Percentiles rank a stretch among this genome's conserved stretches.
phyloP scores from a whole-genome alignment of 73 alveolate species.

The Paramecium sexaurelia region DNA sequence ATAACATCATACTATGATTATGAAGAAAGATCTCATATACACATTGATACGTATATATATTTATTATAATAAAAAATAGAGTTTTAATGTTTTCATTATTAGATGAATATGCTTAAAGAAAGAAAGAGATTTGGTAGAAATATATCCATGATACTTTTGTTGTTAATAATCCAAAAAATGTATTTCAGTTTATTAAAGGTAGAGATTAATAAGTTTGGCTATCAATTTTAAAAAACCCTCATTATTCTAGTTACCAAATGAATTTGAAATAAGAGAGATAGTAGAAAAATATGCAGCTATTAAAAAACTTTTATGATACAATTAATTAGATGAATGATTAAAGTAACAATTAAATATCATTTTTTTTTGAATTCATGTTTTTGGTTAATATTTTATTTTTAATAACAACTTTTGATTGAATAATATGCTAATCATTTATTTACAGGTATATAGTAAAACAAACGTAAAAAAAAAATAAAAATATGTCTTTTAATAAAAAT shows the following conservation, averaged over 20 bases:
- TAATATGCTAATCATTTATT: too few relatives aligned
- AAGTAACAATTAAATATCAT: not conserved
- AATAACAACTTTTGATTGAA: too few relatives aligned
- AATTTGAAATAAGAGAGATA: not conserved
- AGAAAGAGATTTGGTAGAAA: not conserved
- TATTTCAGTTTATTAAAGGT: not conserved
- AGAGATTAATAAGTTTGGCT: constrained; percentile 17
- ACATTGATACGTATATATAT: not conserved
- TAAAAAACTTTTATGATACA: not conserved
- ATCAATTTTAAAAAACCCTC: not conserved
- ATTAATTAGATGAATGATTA: not conserved
- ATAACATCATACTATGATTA: not conserved
- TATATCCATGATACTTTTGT: constrained; percentile 6
- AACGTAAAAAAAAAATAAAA: too few relatives aligned
- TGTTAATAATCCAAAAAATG: constrained; percentile 20
- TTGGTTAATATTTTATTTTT: not conserved
- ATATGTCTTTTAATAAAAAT: too few relatives aligned
- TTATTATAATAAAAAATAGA: not conserved
- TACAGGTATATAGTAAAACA: too few relatives aligned
- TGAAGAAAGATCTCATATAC: not conserved
- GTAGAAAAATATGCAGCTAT: not conserved
- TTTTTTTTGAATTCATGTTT: not conserved
- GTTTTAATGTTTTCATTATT: constrained; percentile 26
- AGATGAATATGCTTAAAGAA: constrained; percentile 30
- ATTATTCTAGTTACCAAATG: not conserved